These are phyloP conservation scores for Trichoderma pleuroti DNA, from an alignment of 2,329 filamentous ascomycete species.

Conservation along the genomic window DNA sequence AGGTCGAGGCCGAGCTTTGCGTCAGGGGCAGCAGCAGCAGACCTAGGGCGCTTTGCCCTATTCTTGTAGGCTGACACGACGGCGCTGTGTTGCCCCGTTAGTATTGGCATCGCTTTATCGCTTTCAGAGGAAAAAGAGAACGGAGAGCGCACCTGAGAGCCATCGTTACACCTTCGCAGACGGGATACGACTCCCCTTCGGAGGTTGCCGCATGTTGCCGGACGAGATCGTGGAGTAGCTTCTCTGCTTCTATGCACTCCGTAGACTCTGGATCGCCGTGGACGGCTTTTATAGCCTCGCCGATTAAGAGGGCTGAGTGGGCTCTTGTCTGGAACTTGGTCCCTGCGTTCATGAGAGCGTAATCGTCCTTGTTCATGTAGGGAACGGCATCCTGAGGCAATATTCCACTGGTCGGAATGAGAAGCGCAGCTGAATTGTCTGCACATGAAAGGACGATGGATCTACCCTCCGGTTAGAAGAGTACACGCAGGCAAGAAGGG, in stretches of 20 bases:
- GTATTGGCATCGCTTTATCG: neutral
- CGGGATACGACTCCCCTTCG: neutral
- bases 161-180: slow-evolving; percentile 13
- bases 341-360: neutral
- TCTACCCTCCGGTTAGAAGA: neutral
- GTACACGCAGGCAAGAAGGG: neutral
- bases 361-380: neutral
- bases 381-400: neutral
- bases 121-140: neutral
- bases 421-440: neutral
- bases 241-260: neutral
- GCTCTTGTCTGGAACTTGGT: neutral
- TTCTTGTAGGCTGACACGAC: slow-evolving; percentile 2
- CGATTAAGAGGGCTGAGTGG: neutral
- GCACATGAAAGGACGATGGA: neutral
- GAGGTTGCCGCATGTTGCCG: neutral
- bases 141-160: neutral
- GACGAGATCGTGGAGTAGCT: neutral
- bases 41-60: neutral
- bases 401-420: neutral
- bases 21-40: neutral
- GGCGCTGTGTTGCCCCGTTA: neutral
- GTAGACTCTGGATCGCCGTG: neutral
- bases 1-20: slow-evolving; percentile 5
- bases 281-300: neutral